Conservation (phyloP, 768 basidiomycete species). For the Antrodiella citrinella region DNA sequence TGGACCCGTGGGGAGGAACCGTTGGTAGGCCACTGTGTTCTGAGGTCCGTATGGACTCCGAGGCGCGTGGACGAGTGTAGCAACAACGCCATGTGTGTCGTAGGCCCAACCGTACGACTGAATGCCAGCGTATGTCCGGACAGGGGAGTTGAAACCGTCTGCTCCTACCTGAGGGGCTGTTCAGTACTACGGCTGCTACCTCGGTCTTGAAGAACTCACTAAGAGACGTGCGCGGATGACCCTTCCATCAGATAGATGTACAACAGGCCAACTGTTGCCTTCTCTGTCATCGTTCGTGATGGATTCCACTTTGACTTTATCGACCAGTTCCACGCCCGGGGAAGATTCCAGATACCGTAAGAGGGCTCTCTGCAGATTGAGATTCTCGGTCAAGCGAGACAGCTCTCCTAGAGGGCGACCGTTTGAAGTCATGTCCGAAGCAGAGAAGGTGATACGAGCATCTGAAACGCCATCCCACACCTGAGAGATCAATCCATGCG, state of each 20-base stretch:
- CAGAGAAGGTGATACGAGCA: slow-evolving; percentile 66
- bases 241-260: slow-evolving; percentile 63
- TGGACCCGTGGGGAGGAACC: slow-evolving; percentile 92
- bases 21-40: slow-evolving; percentile 83
- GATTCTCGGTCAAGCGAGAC: slow-evolving; percentile 85
- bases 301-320: slow-evolving; percentile 65
- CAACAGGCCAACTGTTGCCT: slow-evolving; percentile 70
- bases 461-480: slow-evolving; percentile 91
- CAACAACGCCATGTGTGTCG: slow-evolving; percentile 82
- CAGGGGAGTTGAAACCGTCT: slow-evolving; percentile 93
- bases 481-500: slow-evolving; percentile 25
- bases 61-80: slow-evolving; percentile 72
- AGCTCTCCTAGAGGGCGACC: slow-evolving; percentile 36
- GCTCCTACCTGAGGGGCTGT: slow-evolving; percentile 71
- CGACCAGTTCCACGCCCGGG: slow-evolving; percentile 46
- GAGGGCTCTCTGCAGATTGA: slow-evolving; percentile 85
- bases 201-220: slow-evolving; percentile 33
- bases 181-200: slow-evolving; percentile 1
- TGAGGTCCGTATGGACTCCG: slow-evolving; percentile 51
- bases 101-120: slow-evolving; percentile 90
- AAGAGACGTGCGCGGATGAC: slow-evolving; percentile 66
- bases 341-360: slow-evolving; percentile 44
- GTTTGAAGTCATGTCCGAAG: slow-evolving; percentile 35
- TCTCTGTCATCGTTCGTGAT: slow-evolving; percentile 45
- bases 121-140: slow-evolving; percentile 79